Evolutionary conservation across 1,284 basidiomycete species (phyloP).

Genomic region (Cutaneotrichosporon mucoides): DNA sequence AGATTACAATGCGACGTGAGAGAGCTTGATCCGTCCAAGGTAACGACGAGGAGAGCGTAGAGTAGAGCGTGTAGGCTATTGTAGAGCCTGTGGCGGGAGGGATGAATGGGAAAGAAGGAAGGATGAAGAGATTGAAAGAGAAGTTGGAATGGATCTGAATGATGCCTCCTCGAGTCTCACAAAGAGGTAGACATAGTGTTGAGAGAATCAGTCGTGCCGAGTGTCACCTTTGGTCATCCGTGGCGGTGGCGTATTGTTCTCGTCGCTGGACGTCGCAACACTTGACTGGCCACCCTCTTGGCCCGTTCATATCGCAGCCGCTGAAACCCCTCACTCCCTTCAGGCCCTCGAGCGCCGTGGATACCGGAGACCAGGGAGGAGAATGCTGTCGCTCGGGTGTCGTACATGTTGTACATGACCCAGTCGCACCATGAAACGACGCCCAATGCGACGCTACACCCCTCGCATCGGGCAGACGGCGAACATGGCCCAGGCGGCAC

Average conservation of each 20-base stretch:
- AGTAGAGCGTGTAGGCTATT: neutral
- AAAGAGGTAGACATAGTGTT: neutral
- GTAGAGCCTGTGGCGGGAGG: neutral
- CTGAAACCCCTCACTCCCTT: too few species aligned
- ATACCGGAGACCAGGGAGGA: too few species aligned
- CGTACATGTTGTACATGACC: too few species aligned
- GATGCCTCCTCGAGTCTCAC: too few species aligned
- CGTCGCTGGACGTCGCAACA: neutral
- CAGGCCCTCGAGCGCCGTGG: too few species aligned
- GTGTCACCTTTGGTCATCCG: neutral
- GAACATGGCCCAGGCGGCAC: too few species aligned
- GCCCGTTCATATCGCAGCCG: neutral
- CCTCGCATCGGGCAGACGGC: too few species aligned
- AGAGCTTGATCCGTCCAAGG: neutral
- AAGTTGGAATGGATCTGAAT: neutral
- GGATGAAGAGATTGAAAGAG: neutral
- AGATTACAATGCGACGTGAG: neutral
- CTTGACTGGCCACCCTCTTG: neutral
- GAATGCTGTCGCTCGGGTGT: too few species aligned
- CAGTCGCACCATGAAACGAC: too few species aligned
- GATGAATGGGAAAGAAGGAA: neutral
- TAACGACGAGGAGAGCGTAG: neutral
- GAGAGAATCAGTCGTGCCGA: too few species aligned
- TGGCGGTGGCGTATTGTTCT: neutral
- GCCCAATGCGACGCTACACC: too few species aligned